Conservation (phyloP, 2,329 filamentous ascomycete genomes). For the Diaporthe sp. region DNA sequence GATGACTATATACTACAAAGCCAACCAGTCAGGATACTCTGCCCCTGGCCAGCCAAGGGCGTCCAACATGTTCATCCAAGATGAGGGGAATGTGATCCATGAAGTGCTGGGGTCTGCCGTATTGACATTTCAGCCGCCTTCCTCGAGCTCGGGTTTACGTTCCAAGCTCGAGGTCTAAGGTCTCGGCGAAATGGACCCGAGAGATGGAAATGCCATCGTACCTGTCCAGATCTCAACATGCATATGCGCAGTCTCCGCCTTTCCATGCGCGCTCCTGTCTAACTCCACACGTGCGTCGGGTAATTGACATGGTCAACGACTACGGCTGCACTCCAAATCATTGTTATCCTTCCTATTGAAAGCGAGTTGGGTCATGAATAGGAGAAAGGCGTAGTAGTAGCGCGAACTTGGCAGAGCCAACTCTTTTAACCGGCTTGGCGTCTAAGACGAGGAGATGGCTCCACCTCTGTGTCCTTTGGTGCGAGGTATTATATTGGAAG, state of each 20-base stretch:
- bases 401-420: neutral
- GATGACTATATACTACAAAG: neutral
- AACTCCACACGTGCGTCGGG: too few species aligned
- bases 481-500: neutral
- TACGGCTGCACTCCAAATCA: neutral
- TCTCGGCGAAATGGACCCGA: neutral
- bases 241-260: neutral
- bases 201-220: neutral
- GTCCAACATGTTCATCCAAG: neutral
- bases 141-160: neutral
- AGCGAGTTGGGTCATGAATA: neutral
- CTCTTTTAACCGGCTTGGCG: constrained; percentile 22
- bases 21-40: neutral
- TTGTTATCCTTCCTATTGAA: neutral
- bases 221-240: neutral
- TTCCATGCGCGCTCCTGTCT: neutral
- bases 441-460: neutral
- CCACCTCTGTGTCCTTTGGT: neutral
- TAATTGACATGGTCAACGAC: neutral
- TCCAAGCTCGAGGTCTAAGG: neutral
- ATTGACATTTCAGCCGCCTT: neutral
- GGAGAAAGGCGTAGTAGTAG: neutral
- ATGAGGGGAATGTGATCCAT: constrained; percentile 2
- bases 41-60: neutral
- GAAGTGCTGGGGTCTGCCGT: neutral